These are phyloP conservation scores for Arabidopsis hybrid DNA, from an alignment of 441 rosid genomes.

Conservation along the genomic window DNA sequence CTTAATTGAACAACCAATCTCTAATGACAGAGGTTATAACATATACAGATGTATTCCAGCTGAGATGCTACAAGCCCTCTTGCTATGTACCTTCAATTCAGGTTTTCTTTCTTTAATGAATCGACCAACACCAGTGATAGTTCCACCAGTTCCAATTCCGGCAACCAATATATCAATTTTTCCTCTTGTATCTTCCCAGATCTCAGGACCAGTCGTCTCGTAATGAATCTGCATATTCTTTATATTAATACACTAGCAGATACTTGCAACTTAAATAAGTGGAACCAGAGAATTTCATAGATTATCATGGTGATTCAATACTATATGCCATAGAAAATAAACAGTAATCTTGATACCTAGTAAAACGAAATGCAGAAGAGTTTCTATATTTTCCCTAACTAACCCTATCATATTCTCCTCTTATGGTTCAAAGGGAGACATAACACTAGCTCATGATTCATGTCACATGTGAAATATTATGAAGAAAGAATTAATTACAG, in stretches of 20 bases:
- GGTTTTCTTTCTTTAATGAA: conserved; percentile 91
- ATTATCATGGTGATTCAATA: neutral
- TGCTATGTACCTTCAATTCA: conserved; percentile 67
- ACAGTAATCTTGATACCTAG: neutral
- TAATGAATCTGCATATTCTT: conserved; percentile 73
- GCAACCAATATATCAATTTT: conserved; percentile 91
- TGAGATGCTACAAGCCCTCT: conserved; percentile 11
- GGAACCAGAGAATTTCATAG: conserved; percentile 16
- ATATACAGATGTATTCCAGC: conserved; percentile 22
- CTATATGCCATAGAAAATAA: neutral
- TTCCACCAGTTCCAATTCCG: conserved; percentile 98
- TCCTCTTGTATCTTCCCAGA: conserved; percentile 96
- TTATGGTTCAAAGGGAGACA: neutral
- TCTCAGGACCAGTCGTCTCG: conserved; percentile 98
- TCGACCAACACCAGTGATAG: conserved; percentile 83
- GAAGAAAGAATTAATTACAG: conserved; percentile 26
- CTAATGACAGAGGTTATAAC: conserved; percentile 12
- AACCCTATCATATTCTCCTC: neutral
- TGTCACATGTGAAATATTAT: neutral
- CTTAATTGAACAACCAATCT: conserved; percentile 20
- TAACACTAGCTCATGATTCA: conserved; percentile 16
- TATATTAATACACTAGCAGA: conserved; percentile 27
- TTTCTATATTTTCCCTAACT: neutral
- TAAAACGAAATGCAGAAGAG: conserved; percentile 12
- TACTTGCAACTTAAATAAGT: neutral